Evolutionary conservation across 2,329 filamentous ascomycete genomes (phyloP).

Genomic region (Westerdykella aurantiaca): DNA sequence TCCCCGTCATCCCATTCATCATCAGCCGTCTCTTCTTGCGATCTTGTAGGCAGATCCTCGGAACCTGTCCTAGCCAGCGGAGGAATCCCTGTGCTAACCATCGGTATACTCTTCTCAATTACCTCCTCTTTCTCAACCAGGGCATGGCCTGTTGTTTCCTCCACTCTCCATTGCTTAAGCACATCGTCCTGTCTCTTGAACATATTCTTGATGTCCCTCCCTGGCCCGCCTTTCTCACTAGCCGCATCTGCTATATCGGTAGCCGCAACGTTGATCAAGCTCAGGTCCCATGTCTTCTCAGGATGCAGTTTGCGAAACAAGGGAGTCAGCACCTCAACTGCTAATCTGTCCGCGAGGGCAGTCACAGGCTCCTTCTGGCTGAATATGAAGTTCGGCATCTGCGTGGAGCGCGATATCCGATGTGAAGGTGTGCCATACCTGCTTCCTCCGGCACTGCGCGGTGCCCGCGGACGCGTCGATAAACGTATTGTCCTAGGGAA

Average conservation of each 20-base stretch:
- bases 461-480: constrained; percentile 61
- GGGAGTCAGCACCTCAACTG: constrained; percentile 60
- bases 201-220: constrained; percentile 76
- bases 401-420: constrained; percentile 68
- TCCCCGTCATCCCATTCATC: constrained; percentile 29
- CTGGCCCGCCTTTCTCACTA: constrained; percentile 44
- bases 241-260: constrained; percentile 66
- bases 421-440: constrained; percentile 40
- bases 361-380: constrained; percentile 54
- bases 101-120: neutral
- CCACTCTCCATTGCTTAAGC: constrained; percentile 60
- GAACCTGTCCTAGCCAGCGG: constrained; percentile 16
- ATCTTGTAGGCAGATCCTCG: constrained; percentile 27
- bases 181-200: constrained; percentile 68
- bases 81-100: constrained; percentile 1
- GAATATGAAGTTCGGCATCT: constrained; percentile 70
- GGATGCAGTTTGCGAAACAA: constrained; percentile 71
- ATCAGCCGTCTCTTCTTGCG: constrained; percentile 16
- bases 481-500: constrained; percentile 76
- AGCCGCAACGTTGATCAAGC: constrained; percentile 79
- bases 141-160: constrained; percentile 39
- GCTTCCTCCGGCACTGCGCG: constrained; percentile 48
- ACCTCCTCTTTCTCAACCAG: constrained; percentile 8
- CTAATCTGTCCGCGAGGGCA: constrained; percentile 60
- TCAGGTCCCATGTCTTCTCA: constrained; percentile 69